A percentile compares a stretch with the other conserved stretches of the same genome.
Conservation (phyloP, 2,329 filamentous ascomycete genomes). For the Ceratocystis eucalypticola region DNA sequence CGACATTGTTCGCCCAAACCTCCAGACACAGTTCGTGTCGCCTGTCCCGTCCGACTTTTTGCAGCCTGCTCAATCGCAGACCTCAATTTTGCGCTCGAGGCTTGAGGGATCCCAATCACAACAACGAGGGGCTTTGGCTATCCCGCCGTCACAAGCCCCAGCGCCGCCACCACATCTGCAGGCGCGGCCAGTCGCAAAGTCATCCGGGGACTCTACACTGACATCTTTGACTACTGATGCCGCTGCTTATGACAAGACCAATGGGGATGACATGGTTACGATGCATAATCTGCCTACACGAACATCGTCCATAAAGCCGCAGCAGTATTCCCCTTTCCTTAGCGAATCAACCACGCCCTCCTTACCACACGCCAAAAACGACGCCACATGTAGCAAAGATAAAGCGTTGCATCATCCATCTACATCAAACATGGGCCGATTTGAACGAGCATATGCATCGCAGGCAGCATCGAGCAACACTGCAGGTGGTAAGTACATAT, state of each 20-base stretch:
- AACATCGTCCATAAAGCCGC: constrained; percentile 6
- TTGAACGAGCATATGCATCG: constrained; percentile 16
- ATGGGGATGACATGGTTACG: constrained; percentile 11
- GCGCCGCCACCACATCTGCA: background rate
- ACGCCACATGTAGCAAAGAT: background rate
- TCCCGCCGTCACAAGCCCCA: constrained; percentile 26
- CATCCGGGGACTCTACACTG: background rate
- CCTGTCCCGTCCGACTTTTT: constrained; percentile 22
- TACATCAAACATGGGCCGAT: constrained; percentile 12
- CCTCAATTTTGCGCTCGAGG: constrained; percentile 4
- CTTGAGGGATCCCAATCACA: background rate
- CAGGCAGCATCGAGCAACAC: constrained; percentile 10
- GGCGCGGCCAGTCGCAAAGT: background rate
- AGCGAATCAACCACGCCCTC: background rate
- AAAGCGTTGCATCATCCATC: background rate
- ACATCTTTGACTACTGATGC: constrained; percentile 22
- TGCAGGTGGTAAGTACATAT: constrained; percentile 9
- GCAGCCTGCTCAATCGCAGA: constrained; percentile 14
- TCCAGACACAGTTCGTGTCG: constrained; percentile 29
- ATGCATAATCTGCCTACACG: constrained; percentile 16
- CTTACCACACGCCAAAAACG: background rate
- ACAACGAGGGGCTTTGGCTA: constrained; percentile 17
- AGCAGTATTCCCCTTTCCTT: background rate
- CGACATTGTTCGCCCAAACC: constrained; percentile 29
- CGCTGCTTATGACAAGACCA: constrained; percentile 23